Conservation (phyloP, 2,329 filamentous ascomycete genomes). For the Elsinoe perseae region DNA sequence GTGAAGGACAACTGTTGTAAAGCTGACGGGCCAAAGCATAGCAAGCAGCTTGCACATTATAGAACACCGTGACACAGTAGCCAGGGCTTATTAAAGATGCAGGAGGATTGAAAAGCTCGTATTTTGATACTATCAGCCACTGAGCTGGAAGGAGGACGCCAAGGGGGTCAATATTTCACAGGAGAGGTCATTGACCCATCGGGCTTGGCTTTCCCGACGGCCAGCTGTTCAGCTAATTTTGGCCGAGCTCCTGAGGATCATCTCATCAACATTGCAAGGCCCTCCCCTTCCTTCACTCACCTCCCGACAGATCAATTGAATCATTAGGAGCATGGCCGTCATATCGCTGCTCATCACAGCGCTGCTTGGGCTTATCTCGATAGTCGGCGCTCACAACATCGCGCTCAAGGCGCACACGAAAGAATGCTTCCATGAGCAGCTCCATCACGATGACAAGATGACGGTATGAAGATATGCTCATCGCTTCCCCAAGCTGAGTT, state of each 20-base stretch:
- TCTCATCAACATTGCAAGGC: not conserved
- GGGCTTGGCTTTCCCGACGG: conserved; percentile 11
- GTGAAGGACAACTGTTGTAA: too few species aligned
- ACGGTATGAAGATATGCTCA: conserved; percentile 38
- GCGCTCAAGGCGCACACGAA: conserved; percentile 84
- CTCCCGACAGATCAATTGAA: conserved; percentile 9
- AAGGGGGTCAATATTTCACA: too few species aligned
- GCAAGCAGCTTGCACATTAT: too few species aligned
- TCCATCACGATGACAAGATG: conserved; percentile 95
- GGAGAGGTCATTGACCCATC: not conserved
- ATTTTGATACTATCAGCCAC: too few species aligned
- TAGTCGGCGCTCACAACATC: conserved; percentile 82
- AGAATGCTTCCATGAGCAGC: conserved; percentile 93
- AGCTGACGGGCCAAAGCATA: too few species aligned
- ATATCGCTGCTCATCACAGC: conserved; percentile 33
- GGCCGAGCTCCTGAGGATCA: conserved; percentile 10
- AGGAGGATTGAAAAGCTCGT: too few species aligned
- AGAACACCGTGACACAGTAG: too few species aligned
- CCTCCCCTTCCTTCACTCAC: not conserved
- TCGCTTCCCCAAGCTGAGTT: conserved; percentile 28
- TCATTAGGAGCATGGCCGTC: conserved; percentile 25
- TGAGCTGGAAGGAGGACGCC: too few species aligned
- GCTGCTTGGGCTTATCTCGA: conserved; percentile 53
- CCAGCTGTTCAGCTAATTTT: conserved; percentile 15
- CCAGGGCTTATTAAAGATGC: too few species aligned